Evolutionary conservation across 306 rosid genomes (phyloP).

Genomic region (Glycine soja): DNA sequence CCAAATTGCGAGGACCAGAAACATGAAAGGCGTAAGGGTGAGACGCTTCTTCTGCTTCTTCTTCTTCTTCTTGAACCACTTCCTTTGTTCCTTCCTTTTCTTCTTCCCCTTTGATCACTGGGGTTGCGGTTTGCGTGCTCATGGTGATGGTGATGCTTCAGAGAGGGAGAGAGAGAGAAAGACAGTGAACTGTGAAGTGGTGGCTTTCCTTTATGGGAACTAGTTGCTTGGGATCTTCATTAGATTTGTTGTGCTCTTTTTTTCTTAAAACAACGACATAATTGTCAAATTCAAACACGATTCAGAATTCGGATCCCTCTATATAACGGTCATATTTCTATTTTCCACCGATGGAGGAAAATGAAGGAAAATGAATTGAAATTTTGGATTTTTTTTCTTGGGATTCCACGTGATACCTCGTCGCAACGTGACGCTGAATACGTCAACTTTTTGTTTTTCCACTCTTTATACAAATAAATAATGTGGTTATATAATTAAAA

Average conservation of each 20-base stretch:
- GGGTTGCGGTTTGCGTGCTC: slow-evolving; percentile 47
- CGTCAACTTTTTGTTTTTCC: no score
- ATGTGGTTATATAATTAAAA: no score
- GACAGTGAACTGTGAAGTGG: neutral
- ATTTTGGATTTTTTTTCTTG: neutral
- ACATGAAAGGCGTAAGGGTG: slow-evolving; percentile 93
- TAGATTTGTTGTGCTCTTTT: neutral
- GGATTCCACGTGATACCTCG: no score
- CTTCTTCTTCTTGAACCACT: slow-evolving; percentile 27
- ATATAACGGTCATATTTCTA: slow-evolving; percentile 41
- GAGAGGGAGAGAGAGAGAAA: slow-evolving; percentile 19
- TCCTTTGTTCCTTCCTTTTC: neutral
- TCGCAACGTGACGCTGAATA: no score
- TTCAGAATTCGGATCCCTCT: slow-evolving; percentile 8
- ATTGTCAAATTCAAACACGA: neutral
- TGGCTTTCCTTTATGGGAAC: slow-evolving; percentile 47
- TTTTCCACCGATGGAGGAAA: no score
- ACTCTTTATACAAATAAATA: no score
- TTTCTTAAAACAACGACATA: neutral
- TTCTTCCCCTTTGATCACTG: slow-evolving; percentile 35
- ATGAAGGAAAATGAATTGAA: neutral
- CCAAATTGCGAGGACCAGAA: slow-evolving; percentile 89
- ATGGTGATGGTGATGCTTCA: slow-evolving; percentile 23
- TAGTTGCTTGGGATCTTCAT: slow-evolving; percentile 43
- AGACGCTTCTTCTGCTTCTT: slow-evolving; percentile 45